phyloP scores from a whole-genome alignment of 371 early-diverging fungal genomes.

The Entomophthora muscae region DNA sequence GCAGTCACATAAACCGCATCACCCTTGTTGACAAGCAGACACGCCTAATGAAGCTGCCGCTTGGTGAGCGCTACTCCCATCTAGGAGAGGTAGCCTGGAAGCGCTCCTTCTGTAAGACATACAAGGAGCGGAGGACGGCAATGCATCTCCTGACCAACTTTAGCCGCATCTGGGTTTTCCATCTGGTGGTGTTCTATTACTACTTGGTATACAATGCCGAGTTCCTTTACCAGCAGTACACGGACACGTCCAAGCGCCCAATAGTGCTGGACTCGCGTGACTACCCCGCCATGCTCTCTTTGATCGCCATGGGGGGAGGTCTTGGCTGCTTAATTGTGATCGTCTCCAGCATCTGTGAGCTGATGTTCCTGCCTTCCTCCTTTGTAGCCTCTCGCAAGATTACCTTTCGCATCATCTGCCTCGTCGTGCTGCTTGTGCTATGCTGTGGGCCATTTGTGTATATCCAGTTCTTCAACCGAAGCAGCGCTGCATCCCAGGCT shows the following conservation, averaged over 20 bases:
- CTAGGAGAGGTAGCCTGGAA: conserved; percentile 51
- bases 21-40: conserved; percentile 26
- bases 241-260: conserved; percentile 16
- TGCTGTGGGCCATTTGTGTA: conserved; percentile 53
- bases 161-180: conserved; percentile 72
- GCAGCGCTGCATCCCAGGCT: conserved; percentile 24
- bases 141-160: conserved; percentile 75
- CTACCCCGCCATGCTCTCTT: conserved; percentile 36
- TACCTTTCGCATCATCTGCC: conserved; percentile 31
- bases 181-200: conserved; percentile 69
- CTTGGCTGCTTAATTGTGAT: conserved; percentile 48
- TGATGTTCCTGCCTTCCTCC: conserved; percentile 41
- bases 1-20: conserved; percentile 40
- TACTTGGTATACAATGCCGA: conserved; percentile 31
- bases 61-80: conserved; percentile 38
- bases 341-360: conserved; percentile 45
- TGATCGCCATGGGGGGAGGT: conserved; percentile 55
- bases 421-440: conserved; percentile 35
- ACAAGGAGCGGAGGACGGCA: conserved; percentile 69
- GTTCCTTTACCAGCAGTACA: conserved; percentile 23
- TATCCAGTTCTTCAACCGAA: conserved; percentile 26
- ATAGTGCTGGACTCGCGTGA: conserved; percentile 22
- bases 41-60: conserved; percentile 32
- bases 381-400: conserved; percentile 37
- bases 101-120: conserved; percentile 63